Evolutionary conservation across 306 rosid genomes (phyloP), one percentile per base, ranked within the genome.

Genomic region (Acacia crassicarpa): DNA sequence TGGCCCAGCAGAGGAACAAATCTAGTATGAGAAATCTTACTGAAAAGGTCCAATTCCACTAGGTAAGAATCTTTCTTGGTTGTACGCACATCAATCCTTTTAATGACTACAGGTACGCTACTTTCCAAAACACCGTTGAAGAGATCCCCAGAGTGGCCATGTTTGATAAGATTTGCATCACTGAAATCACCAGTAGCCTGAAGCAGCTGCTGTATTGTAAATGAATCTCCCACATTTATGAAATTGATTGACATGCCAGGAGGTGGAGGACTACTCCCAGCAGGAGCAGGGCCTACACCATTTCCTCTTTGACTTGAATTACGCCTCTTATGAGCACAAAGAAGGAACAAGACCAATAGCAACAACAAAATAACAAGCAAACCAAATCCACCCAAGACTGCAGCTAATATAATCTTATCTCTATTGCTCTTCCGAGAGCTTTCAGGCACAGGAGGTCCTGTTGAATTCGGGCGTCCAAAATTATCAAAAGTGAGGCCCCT

Each of bases 91-190:
- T 95, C 92, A 8, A 95, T 84, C 91, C 90, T 89, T 84, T 92
- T 95, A 78, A 95, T 80, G 58, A 90, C 91, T 6, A 91, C 89
- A 70, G 87, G 90, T 30, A 92, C 59, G 67, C 97, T 98, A 80
- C 86, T 87, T 76, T 93, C 98, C 87, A 93, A 75, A 45, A 92
- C 85, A 56, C 99, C 99, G 3, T 80, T 83, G 86, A 85, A 92
- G 27, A 95, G 85, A 85, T 95, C 97, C 78, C 99, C 99, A 0
- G 94, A 80, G 86, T 89, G 98, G 63, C 99, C 97, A 45, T 84
- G 86, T 80, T 93, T 95, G 48, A 93, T 82, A 72, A 95, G 91
- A 84, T 89, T 95, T 69, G 84, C 56, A 68, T 90, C 88, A 6
- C 80, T 83, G 62, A 95, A 93, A 67, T 91, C 93, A 46, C 88